A percentile compares a stretch with the other conserved stretches of the same genome.
Conservation (phyloP, 2,329 filamentous ascomycete genomes). For the Fusarium cyanostomum region DNA sequence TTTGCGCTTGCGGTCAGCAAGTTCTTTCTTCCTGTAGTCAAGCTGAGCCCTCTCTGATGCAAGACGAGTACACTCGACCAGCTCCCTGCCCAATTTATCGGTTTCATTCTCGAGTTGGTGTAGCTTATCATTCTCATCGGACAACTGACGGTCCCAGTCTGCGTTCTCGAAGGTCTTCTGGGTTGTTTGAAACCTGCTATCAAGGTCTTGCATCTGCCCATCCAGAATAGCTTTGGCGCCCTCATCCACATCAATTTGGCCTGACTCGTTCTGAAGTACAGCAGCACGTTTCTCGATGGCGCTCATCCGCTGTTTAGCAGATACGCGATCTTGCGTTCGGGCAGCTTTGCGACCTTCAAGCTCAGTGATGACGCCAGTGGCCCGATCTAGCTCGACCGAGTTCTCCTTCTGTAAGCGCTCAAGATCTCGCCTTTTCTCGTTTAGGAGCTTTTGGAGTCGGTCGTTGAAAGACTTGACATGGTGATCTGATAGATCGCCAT, state of each 20-base stretch:
- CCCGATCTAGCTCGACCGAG: constrained; percentile 75
- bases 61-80: constrained; percentile 82
- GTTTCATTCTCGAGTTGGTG: constrained; percentile 76
- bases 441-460: constrained; percentile 76
- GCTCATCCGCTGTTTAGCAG: constrained; percentile 75
- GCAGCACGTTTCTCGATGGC: constrained; percentile 76
- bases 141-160: constrained; percentile 76
- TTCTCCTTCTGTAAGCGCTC: constrained; percentile 79
- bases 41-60: constrained; percentile 86
- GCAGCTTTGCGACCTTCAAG: constrained; percentile 79
- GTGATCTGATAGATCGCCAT: constrained; percentile 77
- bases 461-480: constrained; percentile 81
- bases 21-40: constrained; percentile 82
- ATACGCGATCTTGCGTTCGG: constrained; percentile 77
- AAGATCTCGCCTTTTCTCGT: constrained; percentile 81
- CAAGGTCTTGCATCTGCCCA: constrained; percentile 75
- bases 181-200: constrained; percentile 67
- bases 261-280: constrained; percentile 72
- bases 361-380: constrained; percentile 75
- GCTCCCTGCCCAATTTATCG: constrained; percentile 78
- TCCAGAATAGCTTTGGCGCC: constrained; percentile 82
- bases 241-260: constrained; percentile 84
- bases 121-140: constrained; percentile 71
- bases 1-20: constrained; percentile 76
- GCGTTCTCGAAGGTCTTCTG: constrained; percentile 70